A percentile compares a stretch with the other conserved stretches of the same genome.
Conservation (phyloP, 192 early-diverging fungal species). For the Oehlia diaphana region DNA sequence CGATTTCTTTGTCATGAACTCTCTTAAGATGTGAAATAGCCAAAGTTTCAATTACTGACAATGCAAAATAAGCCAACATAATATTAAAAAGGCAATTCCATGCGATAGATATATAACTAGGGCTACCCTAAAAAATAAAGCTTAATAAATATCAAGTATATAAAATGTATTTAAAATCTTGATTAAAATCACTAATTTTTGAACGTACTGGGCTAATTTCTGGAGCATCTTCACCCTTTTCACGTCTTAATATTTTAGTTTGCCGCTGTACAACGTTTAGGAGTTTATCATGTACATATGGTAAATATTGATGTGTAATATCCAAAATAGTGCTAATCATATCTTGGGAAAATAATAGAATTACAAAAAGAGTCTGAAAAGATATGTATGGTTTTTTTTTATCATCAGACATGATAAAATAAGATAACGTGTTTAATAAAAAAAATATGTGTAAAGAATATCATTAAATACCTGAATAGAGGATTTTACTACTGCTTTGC, state of each 20-base stretch:
- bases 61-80: constrained; percentile 85
- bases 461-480: constrained; percentile 66
- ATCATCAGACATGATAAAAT: not conserved
- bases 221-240: constrained; percentile 26
- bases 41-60: constrained; percentile 81
- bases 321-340: constrained; percentile 60
- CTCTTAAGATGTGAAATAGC: constrained; percentile 73
- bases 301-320: constrained; percentile 48
- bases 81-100: constrained; percentile 81
- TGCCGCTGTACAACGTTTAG: constrained; percentile 54
- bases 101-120: constrained; percentile 57
- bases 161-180: not conserved
- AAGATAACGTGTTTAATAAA: not conserved
- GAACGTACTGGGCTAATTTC: constrained; percentile 21
- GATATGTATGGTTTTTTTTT: constrained; percentile 5
- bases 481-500: constrained; percentile 89
- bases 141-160: constrained; percentile 2
- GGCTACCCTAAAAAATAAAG: constrained; percentile 19
- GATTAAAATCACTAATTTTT: no score
- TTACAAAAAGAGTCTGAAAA: constrained; percentile 69
- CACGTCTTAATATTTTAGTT: constrained; percentile 31
- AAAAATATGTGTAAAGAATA: not conserved
- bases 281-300: constrained; percentile 60
- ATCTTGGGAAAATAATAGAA: constrained; percentile 81
- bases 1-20: constrained; percentile 46